Percentiles rank a stretch among this genome's conserved stretches.
Evolutionary conservation across 331 rosid species (phyloP).

Genomic region (Pyracantha coccinea): DNA sequence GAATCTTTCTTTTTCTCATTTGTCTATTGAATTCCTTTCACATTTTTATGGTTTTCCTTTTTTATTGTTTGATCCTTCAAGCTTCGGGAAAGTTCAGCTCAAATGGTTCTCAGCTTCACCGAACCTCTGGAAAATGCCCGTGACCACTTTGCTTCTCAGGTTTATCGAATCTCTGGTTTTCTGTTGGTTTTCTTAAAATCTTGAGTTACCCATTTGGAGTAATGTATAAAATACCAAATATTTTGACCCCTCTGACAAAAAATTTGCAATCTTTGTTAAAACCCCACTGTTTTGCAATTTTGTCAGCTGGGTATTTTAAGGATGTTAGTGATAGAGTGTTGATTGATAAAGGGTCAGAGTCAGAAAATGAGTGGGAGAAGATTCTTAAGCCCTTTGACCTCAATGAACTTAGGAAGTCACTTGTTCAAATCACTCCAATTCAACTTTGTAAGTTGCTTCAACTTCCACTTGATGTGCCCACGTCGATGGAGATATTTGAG

Average conservation of each 20-base stretch:
- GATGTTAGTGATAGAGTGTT: neutral
- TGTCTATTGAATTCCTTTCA: too few relatives aligned
- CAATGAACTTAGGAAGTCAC: slow-evolving; percentile 53
- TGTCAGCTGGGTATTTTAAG: slow-evolving; percentile 16
- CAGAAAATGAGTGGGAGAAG: slow-evolving; percentile 74
- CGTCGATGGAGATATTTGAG: slow-evolving; percentile 64
- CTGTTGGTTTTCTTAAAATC: neutral
- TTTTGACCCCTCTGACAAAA: slow-evolving; percentile 15
- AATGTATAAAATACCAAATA: slow-evolving; percentile 37
- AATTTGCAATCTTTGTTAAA: slow-evolving; percentile 23
- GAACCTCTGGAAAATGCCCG: neutral
- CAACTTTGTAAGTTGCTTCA: slow-evolving; percentile 64
- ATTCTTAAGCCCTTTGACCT: slow-evolving; percentile 77
- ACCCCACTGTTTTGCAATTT: slow-evolving; percentile 28
- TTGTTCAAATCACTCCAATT: slow-evolving; percentile 45
- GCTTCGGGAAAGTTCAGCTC: neutral
- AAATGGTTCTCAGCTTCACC: neutral
- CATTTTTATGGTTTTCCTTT: too few relatives aligned
- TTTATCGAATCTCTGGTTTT: slow-evolving; percentile 7
- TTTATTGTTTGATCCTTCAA: too few relatives aligned
- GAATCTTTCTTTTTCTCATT: too few relatives aligned
- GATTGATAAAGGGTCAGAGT: slow-evolving; percentile 28
- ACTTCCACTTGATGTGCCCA: slow-evolving; percentile 70
- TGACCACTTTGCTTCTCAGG: neutral
- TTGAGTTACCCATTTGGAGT: neutral